A percentile compares a stretch with the other conserved stretches of the same genome.
Conservation (phyloP, 2,329 filamentous ascomycete species). For the Cladosporium austrohemisphaericum region DNA sequence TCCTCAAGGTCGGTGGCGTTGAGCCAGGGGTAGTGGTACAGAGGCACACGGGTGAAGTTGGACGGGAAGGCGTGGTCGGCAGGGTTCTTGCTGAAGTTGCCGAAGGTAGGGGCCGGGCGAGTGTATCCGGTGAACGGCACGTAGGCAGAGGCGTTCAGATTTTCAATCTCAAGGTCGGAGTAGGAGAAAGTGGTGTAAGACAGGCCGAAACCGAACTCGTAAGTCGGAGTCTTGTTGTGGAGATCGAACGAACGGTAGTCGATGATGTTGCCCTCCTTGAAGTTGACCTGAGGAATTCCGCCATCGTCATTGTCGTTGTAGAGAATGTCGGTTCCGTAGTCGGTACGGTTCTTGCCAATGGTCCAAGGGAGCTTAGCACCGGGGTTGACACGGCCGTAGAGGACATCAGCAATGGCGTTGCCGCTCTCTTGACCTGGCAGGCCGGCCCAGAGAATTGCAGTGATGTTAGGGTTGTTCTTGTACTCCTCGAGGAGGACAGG, state of each 20-base stretch:
- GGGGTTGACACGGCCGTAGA: constrained; percentile 74
- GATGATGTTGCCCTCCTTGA: constrained; percentile 71
- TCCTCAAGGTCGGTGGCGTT: constrained; percentile 56
- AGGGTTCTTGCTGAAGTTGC: constrained; percentile 59
- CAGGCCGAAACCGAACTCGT: constrained; percentile 73
- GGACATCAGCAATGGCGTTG: constrained; percentile 68
- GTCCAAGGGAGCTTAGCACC: constrained; percentile 73
- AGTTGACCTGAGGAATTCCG: constrained; percentile 64
- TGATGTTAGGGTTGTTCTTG: constrained; percentile 69
- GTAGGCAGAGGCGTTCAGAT: constrained; percentile 48
- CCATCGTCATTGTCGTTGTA: constrained; percentile 63
- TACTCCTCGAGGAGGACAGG: constrained; percentile 71
- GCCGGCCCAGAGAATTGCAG: constrained; percentile 75
- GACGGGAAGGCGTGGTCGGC: constrained; percentile 55
- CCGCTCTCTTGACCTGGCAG: constrained; percentile 77
- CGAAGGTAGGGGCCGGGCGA: constrained; percentile 58
- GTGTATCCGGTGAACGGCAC: constrained; percentile 58
- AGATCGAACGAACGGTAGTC: constrained; percentile 65
- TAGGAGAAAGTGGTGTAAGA: constrained; percentile 74
- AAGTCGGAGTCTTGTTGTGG: constrained; percentile 59
- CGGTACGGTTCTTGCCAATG: constrained; percentile 61
- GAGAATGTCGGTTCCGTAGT: constrained; percentile 63
- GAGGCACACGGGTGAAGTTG: constrained; percentile 48
- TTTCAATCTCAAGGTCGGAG: constrained; percentile 56
- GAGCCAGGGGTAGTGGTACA: constrained; percentile 67